Evolutionary conservation across 306 rosid genomes (phyloP).

Genomic region (Lablab purpureus): DNA sequence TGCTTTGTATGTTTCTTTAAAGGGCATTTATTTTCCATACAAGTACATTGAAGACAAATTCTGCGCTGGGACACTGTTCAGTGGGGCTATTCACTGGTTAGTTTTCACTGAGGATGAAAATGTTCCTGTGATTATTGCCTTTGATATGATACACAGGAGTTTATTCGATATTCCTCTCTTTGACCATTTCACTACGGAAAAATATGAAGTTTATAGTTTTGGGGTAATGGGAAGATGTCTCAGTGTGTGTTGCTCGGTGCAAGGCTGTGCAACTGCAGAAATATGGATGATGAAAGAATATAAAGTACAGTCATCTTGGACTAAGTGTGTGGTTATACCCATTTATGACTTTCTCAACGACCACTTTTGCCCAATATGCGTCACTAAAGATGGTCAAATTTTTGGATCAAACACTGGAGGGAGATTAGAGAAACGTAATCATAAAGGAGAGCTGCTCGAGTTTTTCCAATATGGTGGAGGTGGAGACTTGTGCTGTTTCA

Average conservation of each 20-base stretch:
- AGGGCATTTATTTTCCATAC: background rate
- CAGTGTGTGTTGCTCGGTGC: background rate
- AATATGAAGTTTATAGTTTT: background rate
- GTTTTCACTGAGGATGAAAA: background rate
- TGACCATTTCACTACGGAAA: background rate
- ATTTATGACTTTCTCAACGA: background rate
- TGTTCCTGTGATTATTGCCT: background rate
- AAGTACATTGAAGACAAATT: too few relatives aligned
- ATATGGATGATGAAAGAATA: slow-evolving; percentile 47
- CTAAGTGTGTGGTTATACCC: background rate
- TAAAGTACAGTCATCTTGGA: slow-evolving; percentile 31
- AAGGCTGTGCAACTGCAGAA: background rate
- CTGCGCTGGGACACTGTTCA: background rate
- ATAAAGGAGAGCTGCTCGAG: background rate
- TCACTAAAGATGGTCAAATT: background rate
- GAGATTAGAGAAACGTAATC: slow-evolving; percentile 5
- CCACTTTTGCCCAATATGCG: background rate
- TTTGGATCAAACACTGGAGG: background rate
- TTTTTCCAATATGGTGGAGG: background rate
- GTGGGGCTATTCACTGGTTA: slow-evolving; percentile 39
- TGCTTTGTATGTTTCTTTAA: background rate
- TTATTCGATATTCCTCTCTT: background rate
- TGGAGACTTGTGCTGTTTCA: background rate
- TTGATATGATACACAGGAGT: background rate
- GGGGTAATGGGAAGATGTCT: slow-evolving; percentile 26